A percentile compares a stretch with the other conserved stretches of the same genome.
These are phyloP conservation scores for Phlebopus sp. DNA, from an alignment of 1,284 basidiomycete genomes.

Conservation along the genomic window DNA sequence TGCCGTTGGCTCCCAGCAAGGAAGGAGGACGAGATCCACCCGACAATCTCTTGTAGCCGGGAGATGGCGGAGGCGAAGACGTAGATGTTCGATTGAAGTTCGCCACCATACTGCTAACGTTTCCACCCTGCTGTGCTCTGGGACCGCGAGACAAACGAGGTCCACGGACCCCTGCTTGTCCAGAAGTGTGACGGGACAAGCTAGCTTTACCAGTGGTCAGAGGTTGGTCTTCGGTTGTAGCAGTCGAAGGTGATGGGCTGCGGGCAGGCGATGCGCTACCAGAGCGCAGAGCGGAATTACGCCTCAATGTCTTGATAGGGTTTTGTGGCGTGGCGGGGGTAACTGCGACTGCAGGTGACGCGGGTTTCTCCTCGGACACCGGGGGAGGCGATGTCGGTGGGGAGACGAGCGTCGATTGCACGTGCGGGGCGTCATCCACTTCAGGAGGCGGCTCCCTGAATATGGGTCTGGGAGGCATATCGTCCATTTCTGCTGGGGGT, in stretches of 20 bases:
- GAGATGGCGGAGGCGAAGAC: slow-evolving; percentile 40
- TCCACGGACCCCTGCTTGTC: slow-evolving; percentile 49
- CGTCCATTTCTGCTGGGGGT: slow-evolving; percentile 31
- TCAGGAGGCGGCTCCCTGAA: slow-evolving; percentile 43
- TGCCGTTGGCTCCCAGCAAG: slow-evolving; percentile 23
- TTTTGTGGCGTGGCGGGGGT: slow-evolving; percentile 48
- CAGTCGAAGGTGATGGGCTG: slow-evolving; percentile 43
- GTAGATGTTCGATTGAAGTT: slow-evolving; percentile 46
- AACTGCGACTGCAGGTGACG: slow-evolving; percentile 36
- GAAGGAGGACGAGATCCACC: slow-evolving; percentile 38
- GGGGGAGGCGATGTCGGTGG: slow-evolving; percentile 34
- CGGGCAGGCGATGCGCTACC: slow-evolving; percentile 38
- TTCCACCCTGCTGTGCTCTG: slow-evolving; percentile 39
- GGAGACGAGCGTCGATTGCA: slow-evolving; percentile 24
- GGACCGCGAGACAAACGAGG: slow-evolving; percentile 50
- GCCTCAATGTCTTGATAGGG: slow-evolving; percentile 34
- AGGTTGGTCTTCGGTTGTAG: slow-evolving; percentile 35
- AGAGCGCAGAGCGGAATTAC: slow-evolving; percentile 28
- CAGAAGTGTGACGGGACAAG: slow-evolving; percentile 42
- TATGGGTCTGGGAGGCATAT: slow-evolving; percentile 36
- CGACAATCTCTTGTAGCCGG: slow-evolving; percentile 43
- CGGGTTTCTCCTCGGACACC: slow-evolving; percentile 26
- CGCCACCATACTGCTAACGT: slow-evolving; percentile 53
- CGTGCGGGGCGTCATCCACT: slow-evolving; percentile 33
- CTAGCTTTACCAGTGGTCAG: slow-evolving; percentile 30